Percentiles rank a stretch among this genome's conserved stretches.
phyloP scores from a whole-genome alignment of 2,329 filamentous ascomycete species.

The Chaetothyriales sp. region DNA sequence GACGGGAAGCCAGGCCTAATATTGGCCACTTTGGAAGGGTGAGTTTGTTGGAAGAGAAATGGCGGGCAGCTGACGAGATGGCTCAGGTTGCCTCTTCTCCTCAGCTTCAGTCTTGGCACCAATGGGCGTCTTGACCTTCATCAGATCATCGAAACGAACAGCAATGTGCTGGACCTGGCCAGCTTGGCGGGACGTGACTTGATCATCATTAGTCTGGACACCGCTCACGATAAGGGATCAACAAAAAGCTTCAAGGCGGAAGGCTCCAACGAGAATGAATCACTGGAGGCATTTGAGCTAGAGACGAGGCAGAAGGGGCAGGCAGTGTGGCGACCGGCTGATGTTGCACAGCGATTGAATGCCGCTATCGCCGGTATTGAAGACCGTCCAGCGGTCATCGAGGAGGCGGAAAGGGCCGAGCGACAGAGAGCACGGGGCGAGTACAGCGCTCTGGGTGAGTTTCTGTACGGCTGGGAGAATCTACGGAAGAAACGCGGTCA shows the following conservation, averaged over 20 bases:
- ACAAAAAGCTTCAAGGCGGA: constrained; percentile 24
- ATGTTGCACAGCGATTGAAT: not conserved
- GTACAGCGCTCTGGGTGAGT: constrained; percentile 16
- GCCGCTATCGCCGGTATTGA: not conserved
- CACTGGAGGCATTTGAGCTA: not conserved
- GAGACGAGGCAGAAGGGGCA: not conserved
- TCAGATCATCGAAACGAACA: constrained; percentile 42
- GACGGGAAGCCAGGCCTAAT: constrained; percentile 4
- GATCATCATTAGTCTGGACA: constrained; percentile 39
- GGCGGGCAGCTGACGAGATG: constrained; percentile 23
- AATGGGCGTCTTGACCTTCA: constrained; percentile 38
- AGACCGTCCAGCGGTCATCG: not conserved
- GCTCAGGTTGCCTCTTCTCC: constrained; percentile 52
- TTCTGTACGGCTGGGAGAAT: constrained; percentile 28
- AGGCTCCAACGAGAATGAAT: not conserved
- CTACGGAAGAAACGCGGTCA: constrained; percentile 24
- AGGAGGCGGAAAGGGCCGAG: not conserved
- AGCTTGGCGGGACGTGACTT: not conserved
- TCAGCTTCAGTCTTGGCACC: constrained; percentile 46
- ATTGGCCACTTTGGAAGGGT: constrained; percentile 48
- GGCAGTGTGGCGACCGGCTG: not conserved
- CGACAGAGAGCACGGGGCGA: not conserved
- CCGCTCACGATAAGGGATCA: constrained; percentile 38
- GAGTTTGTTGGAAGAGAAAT: constrained; percentile 19
- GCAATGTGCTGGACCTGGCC: constrained; percentile 51